Percentiles rank a stretch among this genome's conserved stretches.
phyloP scores from a whole-genome alignment of 176 grass and related monocot genomes.

The Raddia distichophylla region DNA sequence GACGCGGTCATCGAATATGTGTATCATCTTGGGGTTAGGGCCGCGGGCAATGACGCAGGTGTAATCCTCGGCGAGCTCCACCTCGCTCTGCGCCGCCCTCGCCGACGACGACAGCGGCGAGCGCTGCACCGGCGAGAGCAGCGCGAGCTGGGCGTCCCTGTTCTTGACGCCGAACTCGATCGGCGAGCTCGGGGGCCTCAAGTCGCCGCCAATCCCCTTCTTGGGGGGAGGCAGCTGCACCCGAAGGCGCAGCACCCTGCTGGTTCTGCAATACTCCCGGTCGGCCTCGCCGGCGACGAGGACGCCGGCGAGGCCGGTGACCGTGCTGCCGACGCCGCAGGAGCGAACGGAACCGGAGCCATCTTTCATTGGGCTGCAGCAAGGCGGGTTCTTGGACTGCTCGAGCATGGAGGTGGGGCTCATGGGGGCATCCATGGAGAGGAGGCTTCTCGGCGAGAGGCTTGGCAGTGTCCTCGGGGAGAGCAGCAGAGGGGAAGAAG shows the following conservation, averaged over 20 bases:
- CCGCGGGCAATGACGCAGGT: slow-evolving; percentile 69
- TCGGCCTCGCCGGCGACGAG: slow-evolving; percentile 37
- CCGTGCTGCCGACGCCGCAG: not conserved
- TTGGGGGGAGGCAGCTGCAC: slow-evolving; percentile 44
- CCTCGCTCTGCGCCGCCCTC: slow-evolving; percentile 39
- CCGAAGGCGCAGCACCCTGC: slow-evolving; percentile 46
- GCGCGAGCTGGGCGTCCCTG: slow-evolving; percentile 60
- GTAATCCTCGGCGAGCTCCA: slow-evolving; percentile 63
- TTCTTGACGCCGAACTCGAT: slow-evolving; percentile 82
- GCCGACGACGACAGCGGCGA: slow-evolving; percentile 40
- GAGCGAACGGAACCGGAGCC: not conserved
- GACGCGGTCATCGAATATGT: slow-evolving; percentile 71
- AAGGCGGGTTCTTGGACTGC: slow-evolving; percentile 11
- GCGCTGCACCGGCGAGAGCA: slow-evolving; percentile 55
- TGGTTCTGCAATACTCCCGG: not conserved
- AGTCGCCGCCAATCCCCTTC: not conserved
- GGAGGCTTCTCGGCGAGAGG: slow-evolving; percentile 4
- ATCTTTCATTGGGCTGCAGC: slow-evolving; percentile 5
- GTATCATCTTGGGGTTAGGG: slow-evolving; percentile 60
- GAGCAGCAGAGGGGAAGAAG: slow-evolving; percentile 10
- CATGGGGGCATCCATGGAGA: slow-evolving; percentile 23
- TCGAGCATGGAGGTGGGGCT: slow-evolving; percentile 4
- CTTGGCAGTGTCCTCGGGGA: slow-evolving; percentile 33
- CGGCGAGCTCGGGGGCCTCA: slow-evolving; percentile 39
- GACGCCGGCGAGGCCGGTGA: slow-evolving; percentile 33